Evolutionary conservation across 148 eudicot species (phyloP).

Genomic region (Amaranthus palmeri): DNA sequence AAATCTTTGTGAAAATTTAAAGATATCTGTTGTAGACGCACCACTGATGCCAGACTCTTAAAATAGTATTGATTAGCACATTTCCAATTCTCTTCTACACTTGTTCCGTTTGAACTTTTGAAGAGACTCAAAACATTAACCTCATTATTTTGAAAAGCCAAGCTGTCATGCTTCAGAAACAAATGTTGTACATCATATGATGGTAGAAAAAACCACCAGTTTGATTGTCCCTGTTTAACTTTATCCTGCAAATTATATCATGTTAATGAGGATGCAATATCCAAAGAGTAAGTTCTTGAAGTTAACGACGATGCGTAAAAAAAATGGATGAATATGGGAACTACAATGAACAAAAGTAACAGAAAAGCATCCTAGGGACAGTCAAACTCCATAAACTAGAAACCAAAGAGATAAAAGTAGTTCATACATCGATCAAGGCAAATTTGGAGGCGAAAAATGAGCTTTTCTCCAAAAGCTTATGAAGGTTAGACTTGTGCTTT

Average conservation of each 20-base stretch:
- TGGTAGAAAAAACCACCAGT: slow-evolving; percentile 78
- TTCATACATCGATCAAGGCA: slow-evolving; percentile 25
- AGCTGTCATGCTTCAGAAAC: slow-evolving; percentile 38
- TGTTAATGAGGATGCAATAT: not conserved
- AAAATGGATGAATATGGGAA: not conserved
- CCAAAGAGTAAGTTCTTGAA: not conserved
- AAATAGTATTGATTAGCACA: slow-evolving; percentile 69
- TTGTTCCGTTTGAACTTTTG: slow-evolving; percentile 24
- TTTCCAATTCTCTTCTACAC: slow-evolving; percentile 47
- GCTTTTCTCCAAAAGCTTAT: slow-evolving; percentile 38
- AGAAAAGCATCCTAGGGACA: not conserved
- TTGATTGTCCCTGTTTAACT: slow-evolving; percentile 31
- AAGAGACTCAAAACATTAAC: slow-evolving; percentile 21
- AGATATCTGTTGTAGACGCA: slow-evolving; percentile 55
- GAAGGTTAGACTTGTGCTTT: slow-evolving; percentile 53
- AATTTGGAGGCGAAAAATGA: slow-evolving; percentile 24
- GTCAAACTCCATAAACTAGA: not conserved
- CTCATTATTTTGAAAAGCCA: slow-evolving; percentile 21
- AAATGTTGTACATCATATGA: slow-evolving; percentile 75
- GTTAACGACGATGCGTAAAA: not conserved
- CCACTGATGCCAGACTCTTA: slow-evolving; percentile 72
- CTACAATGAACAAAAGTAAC: not conserved
- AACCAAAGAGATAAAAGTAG: not conserved
- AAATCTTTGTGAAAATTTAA: slow-evolving; percentile 78
- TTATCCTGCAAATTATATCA: slow-evolving; percentile 40